Evolutionary conservation across 2,329 filamentous ascomycete species (phyloP).

Genomic region (Diaporthe nobilis): DNA sequence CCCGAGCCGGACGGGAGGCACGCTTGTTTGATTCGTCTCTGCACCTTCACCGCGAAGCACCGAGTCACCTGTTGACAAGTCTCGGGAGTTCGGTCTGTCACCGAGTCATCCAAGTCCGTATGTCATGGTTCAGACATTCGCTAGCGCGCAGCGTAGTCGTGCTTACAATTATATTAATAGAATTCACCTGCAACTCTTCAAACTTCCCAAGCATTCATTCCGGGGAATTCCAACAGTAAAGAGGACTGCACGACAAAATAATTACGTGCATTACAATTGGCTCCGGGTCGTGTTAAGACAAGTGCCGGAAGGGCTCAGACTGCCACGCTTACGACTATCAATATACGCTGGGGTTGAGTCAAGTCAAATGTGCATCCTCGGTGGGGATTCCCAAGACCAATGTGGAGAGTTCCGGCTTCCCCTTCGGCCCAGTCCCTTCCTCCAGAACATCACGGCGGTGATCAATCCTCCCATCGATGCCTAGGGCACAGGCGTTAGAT

Average conservation of each 20-base stretch:
- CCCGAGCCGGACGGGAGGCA: neutral
- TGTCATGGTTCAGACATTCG: neutral
- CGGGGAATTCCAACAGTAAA: neutral
- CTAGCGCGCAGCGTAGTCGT: neutral
- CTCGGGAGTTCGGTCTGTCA: neutral
- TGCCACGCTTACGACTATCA: slow-evolving; percentile 4
- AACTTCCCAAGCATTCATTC: neutral
- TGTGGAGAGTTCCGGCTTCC: slow-evolving; percentile 25
- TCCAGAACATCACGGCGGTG: neutral
- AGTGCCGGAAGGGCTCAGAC: slow-evolving; percentile 11
- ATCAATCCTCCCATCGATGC: neutral
- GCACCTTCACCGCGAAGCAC: neutral
- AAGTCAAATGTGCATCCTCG: slow-evolving; percentile 14
- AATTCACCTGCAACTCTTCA: neutral
- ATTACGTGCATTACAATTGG: neutral
- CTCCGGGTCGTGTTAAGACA: neutral
- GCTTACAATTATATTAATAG: neutral
- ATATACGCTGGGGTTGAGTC: slow-evolving; percentile 27
- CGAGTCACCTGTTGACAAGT: neutral
- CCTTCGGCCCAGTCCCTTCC: slow-evolving; percentile 11
- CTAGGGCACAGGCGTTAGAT: slow-evolving; percentile 2
- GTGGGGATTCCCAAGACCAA: neutral
- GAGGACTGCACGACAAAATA: neutral
- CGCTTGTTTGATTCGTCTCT: neutral
- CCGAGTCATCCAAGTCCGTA: slow-evolving; percentile 10